Evolutionary conservation across 2,329 filamentous ascomycete species (phyloP).

Genomic region (Aspergillus bombycis): DNA sequence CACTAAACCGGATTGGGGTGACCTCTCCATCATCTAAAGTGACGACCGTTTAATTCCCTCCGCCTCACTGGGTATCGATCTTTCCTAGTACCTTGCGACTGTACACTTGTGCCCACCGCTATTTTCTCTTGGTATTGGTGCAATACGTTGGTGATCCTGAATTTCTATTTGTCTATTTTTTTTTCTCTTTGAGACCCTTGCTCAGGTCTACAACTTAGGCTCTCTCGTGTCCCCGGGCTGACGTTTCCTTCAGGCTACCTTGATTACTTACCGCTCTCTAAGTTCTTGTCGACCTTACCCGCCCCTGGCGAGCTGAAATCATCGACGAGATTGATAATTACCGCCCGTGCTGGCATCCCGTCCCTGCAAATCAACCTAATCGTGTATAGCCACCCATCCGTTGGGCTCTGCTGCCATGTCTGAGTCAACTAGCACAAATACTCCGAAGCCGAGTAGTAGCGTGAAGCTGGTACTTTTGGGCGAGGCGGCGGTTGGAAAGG

Average conservation of each 20-base stretch:
- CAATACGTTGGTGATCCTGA: slow-evolving; percentile 8
- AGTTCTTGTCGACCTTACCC: slow-evolving; percentile 15
- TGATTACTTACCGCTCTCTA: slow-evolving; percentile 15
- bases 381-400: slow-evolving; percentile 15
- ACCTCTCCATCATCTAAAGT: slow-evolving; percentile 29
- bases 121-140: slow-evolving; percentile 25
- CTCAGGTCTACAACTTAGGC: slow-evolving; percentile 10
- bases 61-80: slow-evolving; percentile 27
- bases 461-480: slow-evolving; percentile 98
- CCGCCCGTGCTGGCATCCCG: slow-evolving; percentile 22
- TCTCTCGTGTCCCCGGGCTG: slow-evolving; percentile 19
- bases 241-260: slow-evolving; percentile 26
- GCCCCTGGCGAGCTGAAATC: slow-evolving; percentile 28
- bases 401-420: slow-evolving; percentile 59
- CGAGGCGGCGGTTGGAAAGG: slow-evolving; percentile 98
- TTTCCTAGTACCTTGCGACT: slow-evolving; percentile 13
- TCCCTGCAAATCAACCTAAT: slow-evolving; percentile 36
- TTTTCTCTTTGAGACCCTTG: slow-evolving; percentile 9
- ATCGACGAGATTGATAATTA: slow-evolving; percentile 29
- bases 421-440: slow-evolving; percentile 65
- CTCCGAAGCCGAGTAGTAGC: slow-evolving; percentile 96
- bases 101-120: slow-evolving; percentile 22
- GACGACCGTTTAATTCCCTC: slow-evolving; percentile 18
- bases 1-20: slow-evolving; percentile 30
- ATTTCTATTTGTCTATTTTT: slow-evolving; percentile 17